Base-by-base conservation (phyloP, 2,329 filamentous ascomycete genomes). In the Pestalotiopsis sp. region DNA sequence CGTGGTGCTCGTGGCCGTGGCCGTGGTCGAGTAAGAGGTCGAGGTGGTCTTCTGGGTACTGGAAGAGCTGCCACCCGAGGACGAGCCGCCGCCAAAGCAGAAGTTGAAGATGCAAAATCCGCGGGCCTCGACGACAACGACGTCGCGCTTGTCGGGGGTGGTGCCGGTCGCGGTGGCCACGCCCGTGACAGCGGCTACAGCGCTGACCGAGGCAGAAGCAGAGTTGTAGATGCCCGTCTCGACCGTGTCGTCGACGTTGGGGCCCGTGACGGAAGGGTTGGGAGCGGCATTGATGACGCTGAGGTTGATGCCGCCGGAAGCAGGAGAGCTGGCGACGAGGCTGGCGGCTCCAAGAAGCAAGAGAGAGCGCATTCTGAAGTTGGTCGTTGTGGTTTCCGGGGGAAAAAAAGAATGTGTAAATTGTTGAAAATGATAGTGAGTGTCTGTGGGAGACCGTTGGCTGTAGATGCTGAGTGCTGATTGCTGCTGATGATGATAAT, bases 331-430 rank as follows among this genome's bases (percentile, higher is more conserved):
- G 26, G 59, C 60, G 17, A 65, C 67, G 39, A 70, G 64, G n/a
- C 63, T 67, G 24, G 67, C 68, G 30, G 67, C 66, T 44, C 66
- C 64, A 44, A 70, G 61, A 65, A 65, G 24, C 24, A 65, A 17
- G 48, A 65, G 40, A 17, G 62, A 56, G 48, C 40, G 62, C 62
- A 65, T 65, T n/a, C 22, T 39, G 58, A 61, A 61, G 58, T 61
- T 61, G 30, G 58, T 26, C 20, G 58, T n/a, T 52, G 17, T 52
- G 7, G 58, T 60, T 38, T 14, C 5, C 17, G 24, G 24, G 24
- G 30, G 4, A 5, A 38, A 20, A 4, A 39, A 39, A 61, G 58
- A 61, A 10, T 61, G 58, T 40, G 38, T 9, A 2, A 3, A 7
- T 58, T 52, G 17, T 9, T 52, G 17, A n/a, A n/a, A 52, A 52